Base-by-base conservation (phyloP, 192 early-diverging fungal genomes). In the Gryganskiella cystojenkinii region DNA sequence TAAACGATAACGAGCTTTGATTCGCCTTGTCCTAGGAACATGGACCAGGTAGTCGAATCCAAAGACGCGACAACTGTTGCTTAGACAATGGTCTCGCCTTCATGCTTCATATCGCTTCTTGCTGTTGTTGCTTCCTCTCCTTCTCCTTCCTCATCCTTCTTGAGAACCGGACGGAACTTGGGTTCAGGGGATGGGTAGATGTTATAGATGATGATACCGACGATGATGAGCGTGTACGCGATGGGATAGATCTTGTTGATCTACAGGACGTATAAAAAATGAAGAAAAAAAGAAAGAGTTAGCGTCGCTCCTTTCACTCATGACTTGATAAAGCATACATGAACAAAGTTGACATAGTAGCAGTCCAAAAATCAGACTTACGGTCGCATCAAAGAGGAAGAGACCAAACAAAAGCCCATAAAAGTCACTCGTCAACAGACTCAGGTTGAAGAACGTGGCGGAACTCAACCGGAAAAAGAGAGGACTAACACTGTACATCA, bases 381-480 rank as follows among this genome's bases (percentile, higher is more conserved):
- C 89, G 52, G 43, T 79, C 61, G 89, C 80, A 33, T 86, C 70
- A 80, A 92, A 92, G 62, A 94, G 81, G 73, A 85, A 88, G 46
- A 90, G 73, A 34, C 88, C 89, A 86, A 94, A 93, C 47, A 92
- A 82, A 31, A 93, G 81, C 2, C 90, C 89, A 67, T 93, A 94
- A 61, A 94, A 93, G 75, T 94, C 92, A 64, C 88, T 90, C 8
- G 93, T 92, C 64, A 94, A 79, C 14, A 94, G 79, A 28, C 89
- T 90, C 59, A 94, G 63, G 64, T 94, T 94, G 80, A 92, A 94
- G 58, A 93, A 87, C 25, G 90, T 85, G 1, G 93, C 92, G 35
- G 89, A 91, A 57, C 89, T 84, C 54, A 88, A 45, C 10, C 91
- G 83, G 82, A 94, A 92, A 52, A 94, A 60, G 59, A 90, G 81